Evolutionary conservation across 2,329 filamentous ascomycete species (phyloP).

Genomic region (Colletotrichum sp.): DNA sequence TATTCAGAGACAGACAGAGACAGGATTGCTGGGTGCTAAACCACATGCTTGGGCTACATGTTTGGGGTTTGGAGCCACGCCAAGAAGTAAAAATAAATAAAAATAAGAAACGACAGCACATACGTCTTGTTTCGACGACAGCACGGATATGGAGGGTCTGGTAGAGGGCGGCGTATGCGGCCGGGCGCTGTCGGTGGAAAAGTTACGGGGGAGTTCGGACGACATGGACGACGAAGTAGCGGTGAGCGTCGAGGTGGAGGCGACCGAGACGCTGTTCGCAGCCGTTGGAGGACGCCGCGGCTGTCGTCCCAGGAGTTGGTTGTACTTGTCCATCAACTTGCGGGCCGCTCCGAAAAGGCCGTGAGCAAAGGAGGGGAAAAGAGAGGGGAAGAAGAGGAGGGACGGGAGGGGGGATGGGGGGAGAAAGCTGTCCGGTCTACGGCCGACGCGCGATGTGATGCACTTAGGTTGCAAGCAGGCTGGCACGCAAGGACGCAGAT

Average conservation of each 20-base stretch:
- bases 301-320: neutral
- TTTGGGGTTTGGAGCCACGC: neutral
- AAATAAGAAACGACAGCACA: neutral
- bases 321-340: slow-evolving; percentile 14
- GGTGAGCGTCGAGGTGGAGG: slow-evolving; percentile 19
- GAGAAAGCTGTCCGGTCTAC: neutral
- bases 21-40: neutral
- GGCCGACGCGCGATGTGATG: neutral
- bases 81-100: neutral
- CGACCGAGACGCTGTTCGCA: slow-evolving; percentile 17
- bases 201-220: slow-evolving; percentile 16
- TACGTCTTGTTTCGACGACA: slow-evolving; percentile 3
- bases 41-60: neutral
- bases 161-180: slow-evolving; percentile 17
- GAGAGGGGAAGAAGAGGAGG: neutral
- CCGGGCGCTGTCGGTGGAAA: slow-evolving; percentile 2
- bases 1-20: neutral
- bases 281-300: slow-evolving; percentile 10
- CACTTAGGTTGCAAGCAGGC: neutral
- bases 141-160: slow-evolving; percentile 16
- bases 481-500: neutral
- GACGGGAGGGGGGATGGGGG: neutral
- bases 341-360: slow-evolving; percentile 3
- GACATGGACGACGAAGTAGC: slow-evolving; percentile 22
- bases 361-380: neutral